Percentiles rank a stretch among this genome's conserved stretches.
These are phyloP conservation scores for Suillus discolor DNA, from an alignment of 768 basidiomycete genomes.

Conservation along the genomic window DNA sequence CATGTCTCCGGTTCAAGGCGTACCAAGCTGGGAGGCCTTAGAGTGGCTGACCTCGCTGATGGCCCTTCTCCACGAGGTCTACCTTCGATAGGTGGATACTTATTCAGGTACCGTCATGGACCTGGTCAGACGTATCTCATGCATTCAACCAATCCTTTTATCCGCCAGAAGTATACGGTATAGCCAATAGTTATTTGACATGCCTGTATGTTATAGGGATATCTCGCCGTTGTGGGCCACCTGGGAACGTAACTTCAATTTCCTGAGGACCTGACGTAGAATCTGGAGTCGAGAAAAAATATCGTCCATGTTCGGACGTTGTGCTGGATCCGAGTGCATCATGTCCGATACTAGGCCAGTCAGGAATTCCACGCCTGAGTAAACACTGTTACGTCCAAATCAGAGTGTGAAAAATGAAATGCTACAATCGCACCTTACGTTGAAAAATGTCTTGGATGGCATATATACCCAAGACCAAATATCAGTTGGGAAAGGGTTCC, in stretches of 20 bases:
- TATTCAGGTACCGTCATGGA: too few species aligned
- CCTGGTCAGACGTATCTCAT: too few species aligned
- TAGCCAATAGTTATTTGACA: too few species aligned
- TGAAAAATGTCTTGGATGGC: slow-evolving; percentile 34
- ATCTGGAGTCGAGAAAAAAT: slow-evolving; percentile 23
- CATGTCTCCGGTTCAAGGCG: too few species aligned
- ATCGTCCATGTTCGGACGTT: slow-evolving; percentile 33
- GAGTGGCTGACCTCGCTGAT: too few species aligned
- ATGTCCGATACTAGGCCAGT: slow-evolving; percentile 33
- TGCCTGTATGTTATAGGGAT: too few species aligned
- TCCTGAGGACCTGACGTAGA: slow-evolving; percentile 15
- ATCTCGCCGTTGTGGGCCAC: slow-evolving; percentile 19
- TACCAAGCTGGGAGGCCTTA: too few species aligned
- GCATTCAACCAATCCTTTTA: too few species aligned
- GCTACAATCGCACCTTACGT: slow-evolving; percentile 21
- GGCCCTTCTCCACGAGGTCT: too few species aligned
- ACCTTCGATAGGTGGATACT: too few species aligned
- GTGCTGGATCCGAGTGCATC: slow-evolving; percentile 33
- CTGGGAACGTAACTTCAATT: slow-evolving; percentile 30
- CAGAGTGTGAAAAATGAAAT: not conserved
- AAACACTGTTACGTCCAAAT: not conserved
- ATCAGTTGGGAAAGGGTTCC: slow-evolving; percentile 46
- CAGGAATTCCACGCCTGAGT: slow-evolving; percentile 25
- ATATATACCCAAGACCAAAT: slow-evolving; percentile 47
- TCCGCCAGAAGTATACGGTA: too few species aligned